These are phyloP conservation scores for Quillaja saponaria DNA, from an alignment of 306 rosid genomes.

Conservation along the genomic window DNA sequence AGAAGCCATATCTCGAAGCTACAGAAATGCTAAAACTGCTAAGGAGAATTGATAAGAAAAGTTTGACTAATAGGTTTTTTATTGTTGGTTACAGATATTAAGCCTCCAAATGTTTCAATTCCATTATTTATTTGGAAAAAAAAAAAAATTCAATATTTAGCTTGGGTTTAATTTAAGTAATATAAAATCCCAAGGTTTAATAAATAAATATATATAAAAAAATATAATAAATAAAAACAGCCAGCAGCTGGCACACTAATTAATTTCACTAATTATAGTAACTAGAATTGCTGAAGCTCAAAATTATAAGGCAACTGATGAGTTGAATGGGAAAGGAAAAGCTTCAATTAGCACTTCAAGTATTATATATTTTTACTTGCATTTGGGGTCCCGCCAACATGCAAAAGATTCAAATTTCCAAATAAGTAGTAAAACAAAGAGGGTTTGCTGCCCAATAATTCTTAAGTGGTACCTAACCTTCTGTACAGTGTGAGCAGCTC, in stretches of 20 bases:
- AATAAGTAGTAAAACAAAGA: neutral
- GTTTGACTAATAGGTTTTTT: too few relatives aligned
- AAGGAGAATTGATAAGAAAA: too few relatives aligned
- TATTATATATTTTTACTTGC: too few relatives aligned
- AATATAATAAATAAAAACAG: neutral
- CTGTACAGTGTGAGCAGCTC: slow-evolving; percentile 28
- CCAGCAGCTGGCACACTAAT: neutral
- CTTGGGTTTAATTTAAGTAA: neutral
- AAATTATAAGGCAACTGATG: neutral
- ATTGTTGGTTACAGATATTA: too few relatives aligned
- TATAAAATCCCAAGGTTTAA: neutral
- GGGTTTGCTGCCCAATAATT: neutral
- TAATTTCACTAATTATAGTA: neutral
- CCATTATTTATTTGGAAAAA: too few relatives aligned
- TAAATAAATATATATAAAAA: neutral
- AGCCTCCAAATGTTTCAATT: too few relatives aligned
- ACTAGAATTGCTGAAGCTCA: neutral
- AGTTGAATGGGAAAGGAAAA: neutral
- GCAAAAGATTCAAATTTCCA: neutral
- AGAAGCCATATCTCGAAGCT: too few relatives aligned
- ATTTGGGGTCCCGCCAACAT: neutral
- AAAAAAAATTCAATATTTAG: too few relatives aligned
- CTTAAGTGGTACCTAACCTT: slow-evolving; percentile 14
- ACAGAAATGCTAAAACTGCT: too few relatives aligned
- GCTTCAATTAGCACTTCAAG: too few relatives aligned